Evolutionary conservation across 345 rosid genomes (phyloP), one percentile per base, ranked within the genome.

Genomic region (Euclidium syriacum): DNA sequence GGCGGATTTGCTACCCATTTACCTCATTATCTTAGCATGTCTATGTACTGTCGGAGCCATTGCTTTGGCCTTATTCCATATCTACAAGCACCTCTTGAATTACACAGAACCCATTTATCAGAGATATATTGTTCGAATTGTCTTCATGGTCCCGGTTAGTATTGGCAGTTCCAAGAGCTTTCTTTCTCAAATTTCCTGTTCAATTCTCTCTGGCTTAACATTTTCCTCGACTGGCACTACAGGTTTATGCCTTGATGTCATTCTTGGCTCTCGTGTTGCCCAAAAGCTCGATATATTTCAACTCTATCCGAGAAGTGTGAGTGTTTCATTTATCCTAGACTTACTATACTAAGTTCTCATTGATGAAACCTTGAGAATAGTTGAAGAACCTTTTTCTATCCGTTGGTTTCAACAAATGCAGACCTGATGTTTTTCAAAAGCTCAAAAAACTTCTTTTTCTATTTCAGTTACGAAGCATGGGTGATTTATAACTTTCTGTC

Each of bases 291-390:
- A 95, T 95, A 44, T 88, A 88, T 61, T 90, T 90, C 73, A 88
- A 90, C 81, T 95, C 99, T 52, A 81, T 90, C 49, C 75, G 97
- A 36, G 99, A 95, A 84, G 90, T 88, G 99, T 95, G 80, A 86
- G 96, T 80, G 65, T 68, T 32, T 36, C 18, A 10, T 7, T 62
- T 52, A 33, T 7, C 50, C 48, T 32, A 17, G 8, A 60, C 14
- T 46, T 15, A 42, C 48, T 68, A 25, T 51, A 41, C 12, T 32
- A 11, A 9, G 16, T 41, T 68, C 52, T 33, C 35, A 41, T 42
- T 51, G 40, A 24, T 22, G n/a, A n/a, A n/a, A n/a, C 10, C 59
- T 22, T 38, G 58, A 14, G 57, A 34, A 36, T 34, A 9, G 23
- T 44, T 55, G 20, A 36, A 0, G n/a, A 34, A 46, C 23, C 29